phyloP scores from a whole-genome alignment of 805 yeast species.

The Sugiyamaella smithiae region DNA sequence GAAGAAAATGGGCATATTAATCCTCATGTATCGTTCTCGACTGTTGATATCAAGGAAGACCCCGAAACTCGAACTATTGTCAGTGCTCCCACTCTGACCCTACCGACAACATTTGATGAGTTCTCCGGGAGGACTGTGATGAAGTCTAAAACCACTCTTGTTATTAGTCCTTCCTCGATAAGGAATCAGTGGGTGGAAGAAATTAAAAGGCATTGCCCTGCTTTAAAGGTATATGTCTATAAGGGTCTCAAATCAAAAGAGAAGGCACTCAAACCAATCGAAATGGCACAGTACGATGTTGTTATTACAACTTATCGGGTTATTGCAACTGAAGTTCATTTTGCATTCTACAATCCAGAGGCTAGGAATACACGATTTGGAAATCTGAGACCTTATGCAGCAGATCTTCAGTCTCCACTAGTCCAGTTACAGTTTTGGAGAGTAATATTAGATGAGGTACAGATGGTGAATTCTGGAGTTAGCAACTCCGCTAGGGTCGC shows the following conservation, averaged over 20 bases:
- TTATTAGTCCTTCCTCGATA: conserved; percentile 84
- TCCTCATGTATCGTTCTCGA: background rate
- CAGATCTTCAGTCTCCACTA: conserved; percentile 56
- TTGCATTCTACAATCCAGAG: conserved; percentile 66
- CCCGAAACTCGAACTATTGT: background rate
- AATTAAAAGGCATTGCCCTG: conserved; percentile 56
- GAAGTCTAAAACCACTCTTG: conserved; percentile 67
- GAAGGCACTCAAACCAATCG: background rate
- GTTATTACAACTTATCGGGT: conserved; percentile 76
- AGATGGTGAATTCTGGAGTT: conserved; percentile 74
- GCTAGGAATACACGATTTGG: conserved; percentile 15
- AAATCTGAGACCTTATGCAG: conserved; percentile 15
- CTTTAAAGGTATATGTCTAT: conserved; percentile 60
- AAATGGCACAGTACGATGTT: conserved; percentile 61
- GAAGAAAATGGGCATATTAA: background rate
- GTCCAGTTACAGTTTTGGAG: conserved; percentile 85
- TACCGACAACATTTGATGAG: conserved; percentile 30
- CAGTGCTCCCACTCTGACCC: no score
- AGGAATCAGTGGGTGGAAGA: conserved; percentile 85
- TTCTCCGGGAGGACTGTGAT: conserved; percentile 45
- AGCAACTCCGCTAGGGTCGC: conserved; percentile 81
- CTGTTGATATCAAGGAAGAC: background rate
- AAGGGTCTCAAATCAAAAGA: conserved; percentile 47
- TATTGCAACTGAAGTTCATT: conserved; percentile 71
- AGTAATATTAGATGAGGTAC: conserved; percentile 89